A percentile compares a stretch with the other conserved stretches of the same genome.
phyloP scores from a whole-genome alignment of 2,329 filamentous ascomycete genomes.

The Aspergillus viridinutans region DNA sequence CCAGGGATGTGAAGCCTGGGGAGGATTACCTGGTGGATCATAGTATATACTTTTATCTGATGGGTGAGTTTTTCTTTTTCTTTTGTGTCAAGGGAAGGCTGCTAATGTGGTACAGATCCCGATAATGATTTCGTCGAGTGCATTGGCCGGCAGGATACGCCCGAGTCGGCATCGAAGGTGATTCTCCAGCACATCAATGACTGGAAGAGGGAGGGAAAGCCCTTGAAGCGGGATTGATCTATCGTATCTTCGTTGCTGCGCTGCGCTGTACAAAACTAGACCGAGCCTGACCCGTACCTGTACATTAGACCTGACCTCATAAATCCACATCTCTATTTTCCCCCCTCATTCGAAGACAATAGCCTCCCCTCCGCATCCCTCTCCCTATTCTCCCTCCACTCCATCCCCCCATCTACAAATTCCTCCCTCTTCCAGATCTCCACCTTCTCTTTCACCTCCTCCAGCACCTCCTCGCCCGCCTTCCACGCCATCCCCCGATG shows the following conservation, averaged over 20 bases:
- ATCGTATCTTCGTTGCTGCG: conserved; percentile 1
- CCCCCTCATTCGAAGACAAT: background rate
- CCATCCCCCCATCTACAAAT: conserved; percentile 66
- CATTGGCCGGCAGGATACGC: conserved; percentile 88
- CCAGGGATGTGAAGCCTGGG: conserved; percentile 78
- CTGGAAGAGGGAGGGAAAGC: conserved; percentile 56
- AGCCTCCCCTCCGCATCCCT: conserved; percentile 50
- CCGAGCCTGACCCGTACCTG: conserved; percentile 11
- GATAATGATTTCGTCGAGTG: conserved; percentile 98
- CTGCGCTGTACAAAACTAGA: background rate
- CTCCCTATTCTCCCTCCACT: conserved; percentile 87
- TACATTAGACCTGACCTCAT: conserved; percentile 19
- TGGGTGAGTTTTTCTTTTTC: conserved; percentile 56
- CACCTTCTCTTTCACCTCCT: conserved; percentile 78
- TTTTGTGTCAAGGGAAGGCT: background rate
- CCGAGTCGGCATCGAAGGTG: conserved; percentile 75
- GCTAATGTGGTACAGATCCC: conserved; percentile 57
- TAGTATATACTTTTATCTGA: conserved; percentile 98
- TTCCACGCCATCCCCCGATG: conserved; percentile 83
- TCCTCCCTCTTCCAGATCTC: conserved; percentile 96
- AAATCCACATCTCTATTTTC: background rate
- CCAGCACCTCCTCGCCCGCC: conserved; percentile 83
- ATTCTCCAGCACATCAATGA: conserved; percentile 83
- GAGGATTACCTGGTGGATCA: conserved; percentile 98
- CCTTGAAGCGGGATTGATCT: conserved; percentile 45